These are phyloP conservation scores for Blastomyces silverae DNA, from an alignment of 2,329 filamentous ascomycete species.

Conservation along the genomic window DNA sequence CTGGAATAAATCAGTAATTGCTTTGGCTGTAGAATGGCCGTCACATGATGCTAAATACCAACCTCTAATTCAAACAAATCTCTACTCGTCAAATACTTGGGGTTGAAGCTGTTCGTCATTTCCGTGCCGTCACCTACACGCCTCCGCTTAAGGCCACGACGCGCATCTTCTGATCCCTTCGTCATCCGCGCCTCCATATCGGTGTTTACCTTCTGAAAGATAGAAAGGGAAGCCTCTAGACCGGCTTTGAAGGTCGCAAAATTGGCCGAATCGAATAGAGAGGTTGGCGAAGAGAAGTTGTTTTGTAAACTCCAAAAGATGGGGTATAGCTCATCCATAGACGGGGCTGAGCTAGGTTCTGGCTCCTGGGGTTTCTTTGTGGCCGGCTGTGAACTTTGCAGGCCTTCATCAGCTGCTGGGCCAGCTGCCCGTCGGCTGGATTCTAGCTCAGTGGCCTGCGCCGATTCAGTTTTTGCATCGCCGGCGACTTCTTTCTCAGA, in stretches of 20 bases:
- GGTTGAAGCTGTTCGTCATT: conserved; percentile 73
- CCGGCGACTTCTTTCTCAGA: conserved; percentile 35
- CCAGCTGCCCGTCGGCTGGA: not conserved
- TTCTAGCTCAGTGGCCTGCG: conserved; percentile 20
- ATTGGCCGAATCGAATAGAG: conserved; percentile 63
- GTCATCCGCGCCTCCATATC: conserved; percentile 61
- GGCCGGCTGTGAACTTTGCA: conserved; percentile 23
- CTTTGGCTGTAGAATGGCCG: conserved; percentile 18
- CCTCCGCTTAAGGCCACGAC: conserved; percentile 65
- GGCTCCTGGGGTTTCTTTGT: conserved; percentile 12
- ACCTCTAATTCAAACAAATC: conserved; percentile 95
- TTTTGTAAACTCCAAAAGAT: conserved; percentile 92
- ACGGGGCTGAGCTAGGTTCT: conserved; percentile 48
- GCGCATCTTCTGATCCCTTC: conserved; percentile 56
- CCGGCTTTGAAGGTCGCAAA: conserved; percentile 60
- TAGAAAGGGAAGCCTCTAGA: conserved; percentile 57
- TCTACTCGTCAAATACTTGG: conserved; percentile 95
- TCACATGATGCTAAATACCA: conserved; percentile 24
- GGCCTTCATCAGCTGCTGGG: conserved; percentile 15
- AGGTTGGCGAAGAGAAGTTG: conserved; percentile 83
- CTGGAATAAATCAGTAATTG: conserved; percentile 38
- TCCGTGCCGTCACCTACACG: conserved; percentile 55
- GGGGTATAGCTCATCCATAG: conserved; percentile 71
- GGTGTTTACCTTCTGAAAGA: conserved; percentile 65
- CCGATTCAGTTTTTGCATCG: conserved; percentile 20